These are phyloP conservation scores for Alternaria novae-zelandiae DNA, from an alignment of 2,329 filamentous ascomycete genomes.

Conservation along the genomic window DNA sequence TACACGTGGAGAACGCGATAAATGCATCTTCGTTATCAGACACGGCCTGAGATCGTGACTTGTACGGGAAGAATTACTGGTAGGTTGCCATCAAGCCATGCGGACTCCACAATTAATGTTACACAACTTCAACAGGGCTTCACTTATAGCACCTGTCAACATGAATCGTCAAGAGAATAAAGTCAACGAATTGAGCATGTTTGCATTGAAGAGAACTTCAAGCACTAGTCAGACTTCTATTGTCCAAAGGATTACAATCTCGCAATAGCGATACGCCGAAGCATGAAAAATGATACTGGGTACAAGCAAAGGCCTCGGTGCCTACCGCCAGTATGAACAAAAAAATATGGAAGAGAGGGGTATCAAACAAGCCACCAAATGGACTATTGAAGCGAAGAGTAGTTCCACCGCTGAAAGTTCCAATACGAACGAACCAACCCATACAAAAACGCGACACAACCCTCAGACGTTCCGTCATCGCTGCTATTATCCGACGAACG, in stretches of 20 bases:
- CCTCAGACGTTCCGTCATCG: background rate
- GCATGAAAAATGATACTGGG: background rate
- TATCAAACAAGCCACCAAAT: background rate
- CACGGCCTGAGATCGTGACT: background rate
- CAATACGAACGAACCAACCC: background rate
- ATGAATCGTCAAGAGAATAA: rapidly evolving
- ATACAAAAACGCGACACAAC: background rate
- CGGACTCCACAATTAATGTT: background rate
- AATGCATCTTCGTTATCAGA: background rate
- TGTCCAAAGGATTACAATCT: background rate
- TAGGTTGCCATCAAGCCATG: background rate
- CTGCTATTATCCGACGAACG: background rate
- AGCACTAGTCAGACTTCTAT: background rate
- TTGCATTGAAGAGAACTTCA: background rate
- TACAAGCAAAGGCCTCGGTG: background rate
- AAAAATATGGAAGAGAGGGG: background rate
- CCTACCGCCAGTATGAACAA: background rate
- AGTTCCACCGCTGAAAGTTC: background rate
- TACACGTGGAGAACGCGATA: background rate
- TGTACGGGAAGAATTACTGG: background rate
- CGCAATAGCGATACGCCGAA: background rate
- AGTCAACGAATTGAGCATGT: background rate
- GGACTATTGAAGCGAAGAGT: background rate
- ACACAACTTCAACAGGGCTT: background rate
- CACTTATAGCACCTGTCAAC: background rate